Base-by-base conservation (phyloP, 495 filamentous ascomycete genomes). In the Bryoglossum gracile region DNA sequence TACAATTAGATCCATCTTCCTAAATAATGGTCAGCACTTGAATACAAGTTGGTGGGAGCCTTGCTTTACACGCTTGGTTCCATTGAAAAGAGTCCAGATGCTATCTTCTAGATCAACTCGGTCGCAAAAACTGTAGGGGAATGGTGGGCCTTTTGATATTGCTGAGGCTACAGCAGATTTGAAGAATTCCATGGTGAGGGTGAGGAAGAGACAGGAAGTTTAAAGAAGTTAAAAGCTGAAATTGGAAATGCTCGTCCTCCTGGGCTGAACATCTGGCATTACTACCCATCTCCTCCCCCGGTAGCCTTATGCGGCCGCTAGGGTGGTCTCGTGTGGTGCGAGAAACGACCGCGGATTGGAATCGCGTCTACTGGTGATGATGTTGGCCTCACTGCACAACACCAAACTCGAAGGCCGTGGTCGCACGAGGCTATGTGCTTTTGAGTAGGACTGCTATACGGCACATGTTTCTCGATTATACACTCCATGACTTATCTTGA, bases 111-210 rank as follows among this genome's bases (percentile, higher is more conserved):
- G 68, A 56, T 95, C 89, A 38, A 94, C 83, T 62, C 83, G 75
- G 65, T 98, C 92, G 56, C 90, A 90, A 56, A 96, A 89, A 16
- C 76, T 82, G 64, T 94, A 96, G 8, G 88, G 89, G 58, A 95
- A 94, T 3, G 88, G 80, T 25, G 89, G 89, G 14, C 89, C 89
- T 65, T 95, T 95, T 11, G 92, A 85, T 57, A 96, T 97, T 49
- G 91, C 91, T 33, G 92, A 95, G 28, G 89, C 88, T 58, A 98
- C 88, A 33, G 94, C 94, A 38, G 87, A 95, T 69, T 96, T 98
- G 50, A 98, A 76, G 62, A 97, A 96, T 58, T 98, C 90, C 92
- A 98, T 98, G 50, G 24, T 13, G 26, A 38, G 32, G 16, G n/a
- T 8, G 24, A 32, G 18, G 11, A 13, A 46, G 24, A 1, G 8